Percentiles rank a stretch among this genome's conserved stretches.
phyloP scores from a whole-genome alignment of 2,329 filamentous ascomycete species.

The Davidsoniella eucalypti region DNA sequence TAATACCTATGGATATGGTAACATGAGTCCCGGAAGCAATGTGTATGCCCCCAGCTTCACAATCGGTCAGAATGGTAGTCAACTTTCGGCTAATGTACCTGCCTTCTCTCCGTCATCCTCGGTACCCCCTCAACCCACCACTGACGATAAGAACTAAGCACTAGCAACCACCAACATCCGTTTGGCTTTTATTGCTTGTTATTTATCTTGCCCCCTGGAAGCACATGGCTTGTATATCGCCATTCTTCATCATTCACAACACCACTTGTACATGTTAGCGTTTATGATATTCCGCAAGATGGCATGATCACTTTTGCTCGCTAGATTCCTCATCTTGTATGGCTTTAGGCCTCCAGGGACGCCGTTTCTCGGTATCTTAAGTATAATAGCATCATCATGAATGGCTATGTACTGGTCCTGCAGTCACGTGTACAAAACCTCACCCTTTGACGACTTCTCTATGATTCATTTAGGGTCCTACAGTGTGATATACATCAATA shows the following conservation, averaged over 20 bases:
- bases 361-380: too few relatives aligned
- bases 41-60: constrained; percentile 15
- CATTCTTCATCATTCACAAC: background rate
- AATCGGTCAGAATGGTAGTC: constrained; percentile 16
- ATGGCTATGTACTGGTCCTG: too few relatives aligned
- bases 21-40: constrained; percentile 9
- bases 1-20: constrained; percentile 16
- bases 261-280: background rate
- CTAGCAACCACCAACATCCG: background rate
- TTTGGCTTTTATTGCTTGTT: background rate
- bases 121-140: background rate
- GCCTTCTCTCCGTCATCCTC: constrained; percentile 22
- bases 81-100: constrained; percentile 24
- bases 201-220: background rate
- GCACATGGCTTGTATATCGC: background rate
- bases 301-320: too few relatives aligned
- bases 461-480: background rate
- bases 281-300: too few relatives aligned
- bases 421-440: too few relatives aligned
- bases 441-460: too few relatives aligned
- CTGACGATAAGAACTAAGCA: constrained; percentile 7
- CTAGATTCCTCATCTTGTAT: too few relatives aligned
- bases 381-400: too few relatives aligned
- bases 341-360: too few relatives aligned
- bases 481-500: too few relatives aligned